Evolutionary conservation across 305 asterid species (phyloP).

Genomic region (Fraxinus sp.): DNA sequence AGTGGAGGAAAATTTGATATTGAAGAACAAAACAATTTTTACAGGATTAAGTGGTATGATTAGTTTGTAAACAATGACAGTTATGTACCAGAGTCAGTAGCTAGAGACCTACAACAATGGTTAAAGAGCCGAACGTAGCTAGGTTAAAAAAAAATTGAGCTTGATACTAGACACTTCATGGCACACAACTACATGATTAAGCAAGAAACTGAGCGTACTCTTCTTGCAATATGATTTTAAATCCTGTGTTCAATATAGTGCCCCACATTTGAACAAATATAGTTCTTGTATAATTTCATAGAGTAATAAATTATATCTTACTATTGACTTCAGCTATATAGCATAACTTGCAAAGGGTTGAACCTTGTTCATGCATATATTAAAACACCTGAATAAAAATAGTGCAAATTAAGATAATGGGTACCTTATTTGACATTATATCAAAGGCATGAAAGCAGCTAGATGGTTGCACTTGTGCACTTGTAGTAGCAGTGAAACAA

Average conservation of each 20-base stretch:
- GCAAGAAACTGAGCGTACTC: neutral
- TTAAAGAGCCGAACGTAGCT: neutral
- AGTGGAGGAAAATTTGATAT: neutral
- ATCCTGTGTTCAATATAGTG: neutral
- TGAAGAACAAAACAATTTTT: neutral
- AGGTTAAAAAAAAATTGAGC: neutral
- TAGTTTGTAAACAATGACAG: neutral
- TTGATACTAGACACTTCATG: neutral
- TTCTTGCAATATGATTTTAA: too few species aligned
- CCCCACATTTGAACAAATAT: neutral
- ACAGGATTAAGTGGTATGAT: neutral
- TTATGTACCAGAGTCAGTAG: neutral
- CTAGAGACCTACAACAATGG: neutral
- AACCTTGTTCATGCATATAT: neutral
- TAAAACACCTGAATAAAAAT: neutral
- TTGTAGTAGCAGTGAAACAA: constrained; percentile 40
- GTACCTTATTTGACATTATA: constrained; percentile 65
- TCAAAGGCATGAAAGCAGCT: constrained; percentile 48
- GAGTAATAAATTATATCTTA: neutral
- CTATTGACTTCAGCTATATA: neutral
- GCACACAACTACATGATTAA: neutral
- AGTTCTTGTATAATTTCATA: neutral
- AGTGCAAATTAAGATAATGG: neutral
- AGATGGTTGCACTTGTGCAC: constrained; percentile 44
- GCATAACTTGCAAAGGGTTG: neutral